These are phyloP conservation scores for Fraxinus ornus DNA, from an alignment of 305 asterid genomes.

Conservation along the genomic window DNA sequence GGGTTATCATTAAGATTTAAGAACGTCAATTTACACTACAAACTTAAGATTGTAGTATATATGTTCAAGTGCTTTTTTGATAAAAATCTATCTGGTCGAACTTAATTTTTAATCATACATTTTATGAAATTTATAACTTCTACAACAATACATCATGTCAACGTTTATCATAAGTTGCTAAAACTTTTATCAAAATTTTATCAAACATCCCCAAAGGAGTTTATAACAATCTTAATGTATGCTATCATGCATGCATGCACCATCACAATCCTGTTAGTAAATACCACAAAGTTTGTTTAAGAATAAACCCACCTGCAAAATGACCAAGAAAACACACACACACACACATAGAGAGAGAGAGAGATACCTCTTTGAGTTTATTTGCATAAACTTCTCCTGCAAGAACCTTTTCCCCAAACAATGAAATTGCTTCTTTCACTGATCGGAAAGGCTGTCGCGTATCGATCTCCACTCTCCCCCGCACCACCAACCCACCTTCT, in stretches of 20 bases:
- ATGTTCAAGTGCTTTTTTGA: neutral
- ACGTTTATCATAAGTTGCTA: neutral
- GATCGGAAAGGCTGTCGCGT: conserved; percentile 71
- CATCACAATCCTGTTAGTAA: neutral
- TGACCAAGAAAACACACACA: neutral
- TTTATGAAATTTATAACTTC: too few species aligned
- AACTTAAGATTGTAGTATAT: neutral
- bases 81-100: too few species aligned
- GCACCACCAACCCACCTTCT: conserved; percentile 53
- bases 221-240: neutral
- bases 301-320: neutral
- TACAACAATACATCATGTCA: too few species aligned
- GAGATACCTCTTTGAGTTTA: conserved; percentile 56
- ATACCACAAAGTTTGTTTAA: neutral
- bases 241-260: neutral
- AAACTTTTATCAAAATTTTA: too few species aligned
- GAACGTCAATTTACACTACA: neutral
- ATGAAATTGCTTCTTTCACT: conserved; percentile 66
- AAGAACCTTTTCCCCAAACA: conserved; percentile 74
- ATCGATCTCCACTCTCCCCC: conserved; percentile 86
- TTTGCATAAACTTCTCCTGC: conserved; percentile 70
- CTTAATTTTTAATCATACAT: too few species aligned
- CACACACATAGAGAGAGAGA: neutral
- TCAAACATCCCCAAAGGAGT: neutral
- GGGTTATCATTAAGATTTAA: too few species aligned